Evolutionary conservation across 768 basidiomycete genomes (phyloP).

Genomic region (Lactifluus volemus): DNA sequence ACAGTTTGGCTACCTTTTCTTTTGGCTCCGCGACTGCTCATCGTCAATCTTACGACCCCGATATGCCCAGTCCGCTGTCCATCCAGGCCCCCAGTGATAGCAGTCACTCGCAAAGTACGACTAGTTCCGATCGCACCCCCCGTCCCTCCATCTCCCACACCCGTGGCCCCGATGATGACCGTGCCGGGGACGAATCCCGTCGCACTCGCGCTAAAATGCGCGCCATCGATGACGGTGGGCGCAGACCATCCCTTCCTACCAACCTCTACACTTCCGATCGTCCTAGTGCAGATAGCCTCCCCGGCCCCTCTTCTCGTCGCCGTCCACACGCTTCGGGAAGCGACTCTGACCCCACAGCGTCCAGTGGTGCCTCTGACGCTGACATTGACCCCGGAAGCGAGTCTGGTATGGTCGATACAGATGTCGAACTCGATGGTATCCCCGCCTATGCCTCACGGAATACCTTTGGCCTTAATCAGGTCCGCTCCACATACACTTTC

Average conservation of each 20-base stretch:
- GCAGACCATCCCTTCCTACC: conserved; percentile 34
- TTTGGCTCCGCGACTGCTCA: conserved; percentile 30
- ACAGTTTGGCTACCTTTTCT: conserved; percentile 33
- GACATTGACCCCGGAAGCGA: conserved; percentile 10
- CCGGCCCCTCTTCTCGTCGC: not conserved
- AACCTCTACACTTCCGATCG: conserved; percentile 23
- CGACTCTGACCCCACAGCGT: conserved; percentile 7
- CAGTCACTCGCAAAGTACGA: conserved; percentile 18
- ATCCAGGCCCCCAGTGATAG: conserved; percentile 5
- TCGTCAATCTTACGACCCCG: conserved; percentile 23
- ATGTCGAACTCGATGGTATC: conserved; percentile 17
- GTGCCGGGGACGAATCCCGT: conserved; percentile 25
- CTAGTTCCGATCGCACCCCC: conserved; percentile 35
- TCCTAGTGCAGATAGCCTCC: not conserved
- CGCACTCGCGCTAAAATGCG: conserved; percentile 33
- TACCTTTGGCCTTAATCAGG: conserved; percentile 7
- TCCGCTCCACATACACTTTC: not conserved
- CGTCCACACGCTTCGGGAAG: conserved; percentile 3
- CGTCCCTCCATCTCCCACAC: conserved; percentile 34
- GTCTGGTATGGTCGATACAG: conserved; percentile 16
- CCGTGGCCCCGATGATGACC: conserved; percentile 29
- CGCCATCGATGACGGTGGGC: conserved; percentile 35
- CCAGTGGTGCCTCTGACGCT: conserved; percentile 3
- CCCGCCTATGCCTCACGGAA: conserved; percentile 1
- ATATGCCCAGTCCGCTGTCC: conserved; percentile 33